Conservation (phyloP, 2,329 filamentous ascomycete species). For the Dactylellina haptotyla region DNA sequence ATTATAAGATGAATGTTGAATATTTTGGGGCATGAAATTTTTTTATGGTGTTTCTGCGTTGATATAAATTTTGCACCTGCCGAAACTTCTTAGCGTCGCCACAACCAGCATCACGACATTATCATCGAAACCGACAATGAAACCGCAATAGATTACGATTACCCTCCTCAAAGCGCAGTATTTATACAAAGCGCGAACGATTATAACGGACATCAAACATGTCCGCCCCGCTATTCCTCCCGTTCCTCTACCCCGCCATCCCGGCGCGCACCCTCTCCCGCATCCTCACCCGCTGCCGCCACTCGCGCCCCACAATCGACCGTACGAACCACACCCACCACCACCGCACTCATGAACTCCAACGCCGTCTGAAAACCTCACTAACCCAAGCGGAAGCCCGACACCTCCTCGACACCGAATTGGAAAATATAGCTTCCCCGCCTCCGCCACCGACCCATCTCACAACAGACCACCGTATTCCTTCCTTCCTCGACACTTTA, state of each 20-base stretch:
- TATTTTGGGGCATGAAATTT: no score
- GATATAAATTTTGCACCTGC: no score
- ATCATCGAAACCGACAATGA: no score
- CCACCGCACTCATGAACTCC: conserved; percentile 42
- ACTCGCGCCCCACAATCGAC: neutral
- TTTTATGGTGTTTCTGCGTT: no score
- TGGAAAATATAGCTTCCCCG: conserved; percentile 64
- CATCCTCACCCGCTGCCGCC: conserved; percentile 19
- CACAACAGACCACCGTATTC: conserved; percentile 75
- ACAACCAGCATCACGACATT: no score
- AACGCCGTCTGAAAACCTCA: conserved; percentile 65
- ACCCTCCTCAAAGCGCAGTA: no score
- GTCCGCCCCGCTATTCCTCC: conserved; percentile 32
- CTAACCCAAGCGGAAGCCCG: conserved; percentile 68
- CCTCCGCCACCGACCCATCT: conserved; percentile 63
- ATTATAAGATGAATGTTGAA: no score
- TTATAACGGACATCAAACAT: no score
- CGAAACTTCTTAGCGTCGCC: no score
- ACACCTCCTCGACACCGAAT: conserved; percentile 70
- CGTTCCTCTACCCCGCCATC: conserved; percentile 48
- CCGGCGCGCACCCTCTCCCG: conserved; percentile 41
- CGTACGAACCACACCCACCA: conserved; percentile 35
- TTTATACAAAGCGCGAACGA: no score
- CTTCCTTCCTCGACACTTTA: conserved; percentile 88
- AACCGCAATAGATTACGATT: no score